Base-by-base conservation (phyloP, 805 yeast genomes). In the Metschnikowia hibisci region DNA sequence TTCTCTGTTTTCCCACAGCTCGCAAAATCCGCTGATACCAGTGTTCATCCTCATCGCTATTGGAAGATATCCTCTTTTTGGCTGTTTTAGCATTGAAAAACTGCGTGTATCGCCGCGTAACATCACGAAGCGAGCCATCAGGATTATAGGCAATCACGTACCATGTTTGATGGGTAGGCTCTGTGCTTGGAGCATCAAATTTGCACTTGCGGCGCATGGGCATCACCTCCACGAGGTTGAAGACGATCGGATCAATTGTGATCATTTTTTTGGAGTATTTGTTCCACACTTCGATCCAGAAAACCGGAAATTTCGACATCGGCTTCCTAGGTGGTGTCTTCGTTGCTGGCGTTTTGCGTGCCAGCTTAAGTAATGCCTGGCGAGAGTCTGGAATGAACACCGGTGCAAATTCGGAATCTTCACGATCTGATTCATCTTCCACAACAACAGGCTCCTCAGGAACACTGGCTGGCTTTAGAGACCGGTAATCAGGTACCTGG, bases 211-310 rank as follows among this genome's bases (percentile, higher is more conserved):
- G 66, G 43, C 76, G 61, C 58, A 64, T 60, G 6, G 78, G 76
- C 6, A 83, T 75, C 27, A 77, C 69, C 60, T 87, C 95, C 31
- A 87, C 77, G 7, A 74, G 62, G 43, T 77, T 63, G 43, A 82
- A 74, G 23, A 82, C 81, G 0, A 82, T 67, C 0, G 97, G 93
- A 55, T 93, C 99, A 2, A 89, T 72, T 2, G 95, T 78, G n/a
- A 89, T 74, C 95, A 96, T 91, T 39, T 73, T 77, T 45, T 80
- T 74, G 4, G 79, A 64, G 45, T 74, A 78, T 39, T 76, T 75
- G 58, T 91, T 90, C 96, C 96, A 91, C 0, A 86, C 96, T 60
- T 93, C 99, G 16, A 81, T 81, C 99, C 99, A 93, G 57, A 83
- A 89, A 0, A 89, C 73, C 0, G 97, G 97, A 55, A 69, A 83